Evolutionary conservation across 768 basidiomycete species (phyloP).

Genomic region (Pleurotus djamor): DNA sequence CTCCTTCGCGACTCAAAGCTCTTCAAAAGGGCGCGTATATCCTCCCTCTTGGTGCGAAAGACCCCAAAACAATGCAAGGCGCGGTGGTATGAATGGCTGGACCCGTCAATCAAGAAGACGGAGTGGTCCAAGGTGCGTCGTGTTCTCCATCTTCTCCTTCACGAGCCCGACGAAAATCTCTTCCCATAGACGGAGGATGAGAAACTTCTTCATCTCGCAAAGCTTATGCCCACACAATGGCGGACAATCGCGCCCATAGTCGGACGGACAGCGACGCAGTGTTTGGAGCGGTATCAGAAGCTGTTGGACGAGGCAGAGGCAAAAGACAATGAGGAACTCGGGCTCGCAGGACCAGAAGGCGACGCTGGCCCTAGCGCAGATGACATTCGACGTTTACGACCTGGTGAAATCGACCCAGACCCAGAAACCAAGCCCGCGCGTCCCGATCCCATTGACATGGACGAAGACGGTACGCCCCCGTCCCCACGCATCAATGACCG

Average conservation of each 20-base stretch:
- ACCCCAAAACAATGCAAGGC: conserved; percentile 99
- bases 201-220: conserved; percentile 95
- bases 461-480: conserved; percentile 81
- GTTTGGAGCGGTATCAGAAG: conserved; percentile 97
- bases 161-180: not conserved
- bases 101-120: conserved; percentile 99
- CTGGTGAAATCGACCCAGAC: conserved; percentile 98
- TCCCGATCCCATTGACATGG: conserved; percentile 99
- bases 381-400: conserved; percentile 83
- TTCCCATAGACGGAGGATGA: conserved; percentile 86
- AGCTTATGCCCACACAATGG: conserved; percentile 99
- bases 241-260: conserved; percentile 98
- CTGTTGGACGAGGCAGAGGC: conserved; percentile 96
- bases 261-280: conserved; percentile 96
- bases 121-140: conserved; percentile 93
- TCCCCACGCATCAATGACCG: not conserved
- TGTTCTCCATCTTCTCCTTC: not conserved
- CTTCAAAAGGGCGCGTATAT: conserved; percentile 85
- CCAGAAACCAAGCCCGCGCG: conserved; percentile 98
- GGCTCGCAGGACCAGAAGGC: conserved; percentile 75
- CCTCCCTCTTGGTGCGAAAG: conserved; percentile 94
- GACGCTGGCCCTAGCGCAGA: conserved; percentile 90
- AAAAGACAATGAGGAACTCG: conserved; percentile 94
- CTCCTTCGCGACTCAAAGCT: not conserved
- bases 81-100: conserved; percentile 99